These are phyloP conservation scores for Ustilago esculenta DNA, from an alignment of 1,284 basidiomycete genomes.

Conservation along the genomic window DNA sequence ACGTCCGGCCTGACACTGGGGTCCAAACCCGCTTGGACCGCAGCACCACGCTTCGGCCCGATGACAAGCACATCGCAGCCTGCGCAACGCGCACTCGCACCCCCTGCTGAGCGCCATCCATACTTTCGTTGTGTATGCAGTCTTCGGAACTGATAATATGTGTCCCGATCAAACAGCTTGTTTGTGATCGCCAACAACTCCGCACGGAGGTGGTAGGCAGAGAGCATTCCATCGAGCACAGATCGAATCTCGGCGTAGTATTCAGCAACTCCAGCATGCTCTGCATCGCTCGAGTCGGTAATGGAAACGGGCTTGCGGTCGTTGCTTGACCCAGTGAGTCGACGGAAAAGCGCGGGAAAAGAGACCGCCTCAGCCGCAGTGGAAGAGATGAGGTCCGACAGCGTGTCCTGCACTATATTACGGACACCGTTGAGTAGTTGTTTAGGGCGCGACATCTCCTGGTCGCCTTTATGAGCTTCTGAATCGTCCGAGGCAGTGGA, in stretches of 20 bases:
- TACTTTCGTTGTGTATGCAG: slow-evolving; percentile 62
- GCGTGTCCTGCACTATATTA: slow-evolving; percentile 82
- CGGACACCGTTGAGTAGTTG: slow-evolving; percentile 64
- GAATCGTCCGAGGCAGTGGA: not conserved
- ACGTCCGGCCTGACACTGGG: too few relatives aligned
- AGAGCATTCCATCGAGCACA: slow-evolving; percentile 91
- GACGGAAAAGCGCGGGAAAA: slow-evolving; percentile 89
- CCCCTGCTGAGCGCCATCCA: slow-evolving; percentile 66
- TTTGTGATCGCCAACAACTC: slow-evolving; percentile 90
- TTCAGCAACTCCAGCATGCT: slow-evolving; percentile 31
- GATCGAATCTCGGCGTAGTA: slow-evolving; percentile 88
- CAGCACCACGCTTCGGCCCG: slow-evolving; percentile 17
- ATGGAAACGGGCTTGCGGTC: slow-evolving; percentile 68
- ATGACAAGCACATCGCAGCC: slow-evolving; percentile 24
- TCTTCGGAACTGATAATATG: slow-evolving; percentile 77
- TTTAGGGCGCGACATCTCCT: not conserved
- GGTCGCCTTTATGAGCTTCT: not conserved
- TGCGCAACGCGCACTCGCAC: slow-evolving; percentile 14
- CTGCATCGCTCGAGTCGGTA: not conserved
- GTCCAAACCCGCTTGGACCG: too few relatives aligned
- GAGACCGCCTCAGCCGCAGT: slow-evolving; percentile 84
- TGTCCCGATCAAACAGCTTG: slow-evolving; percentile 81
- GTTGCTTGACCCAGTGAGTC: slow-evolving; percentile 73
- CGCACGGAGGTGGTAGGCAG: slow-evolving; percentile 88
- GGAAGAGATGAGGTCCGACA: slow-evolving; percentile 82